These are phyloP conservation scores for Centrapalus pauciflorus DNA, from an alignment of 129 eudicot genomes.

Conservation along the genomic window DNA sequence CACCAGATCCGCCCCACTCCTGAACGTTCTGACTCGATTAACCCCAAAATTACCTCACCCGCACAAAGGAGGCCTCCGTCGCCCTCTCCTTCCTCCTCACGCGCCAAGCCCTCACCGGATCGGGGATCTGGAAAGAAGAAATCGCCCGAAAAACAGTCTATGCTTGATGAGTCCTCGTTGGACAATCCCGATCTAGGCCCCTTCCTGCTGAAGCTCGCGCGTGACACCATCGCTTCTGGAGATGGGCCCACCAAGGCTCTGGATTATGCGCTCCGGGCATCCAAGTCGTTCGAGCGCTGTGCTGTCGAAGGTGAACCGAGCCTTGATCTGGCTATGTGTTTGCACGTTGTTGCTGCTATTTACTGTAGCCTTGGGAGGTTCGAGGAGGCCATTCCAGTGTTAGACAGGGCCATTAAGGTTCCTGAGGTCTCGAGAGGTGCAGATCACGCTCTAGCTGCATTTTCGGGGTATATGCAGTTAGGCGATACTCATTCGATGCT, in stretches of 20 bases:
- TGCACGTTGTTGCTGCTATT: slow-evolving; percentile 97
- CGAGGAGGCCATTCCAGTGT: slow-evolving; percentile 92
- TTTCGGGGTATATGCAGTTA: slow-evolving; percentile 93
- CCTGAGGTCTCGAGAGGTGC: slow-evolving; percentile 79
- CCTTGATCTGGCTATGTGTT: slow-evolving; percentile 90
- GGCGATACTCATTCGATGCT: slow-evolving; percentile 96
- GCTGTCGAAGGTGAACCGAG: slow-evolving; percentile 80
- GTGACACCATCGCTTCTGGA: slow-evolving; percentile 93
- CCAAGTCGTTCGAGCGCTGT: slow-evolving; percentile 82
- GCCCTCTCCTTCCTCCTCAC: slow-evolving; percentile 87
- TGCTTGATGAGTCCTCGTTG: slow-evolving; percentile 61
- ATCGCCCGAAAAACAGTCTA: slow-evolving; percentile 47
- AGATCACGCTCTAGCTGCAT: slow-evolving; percentile 91
- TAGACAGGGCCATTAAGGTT: slow-evolving; percentile 85
- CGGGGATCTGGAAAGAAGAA: slow-evolving; percentile 92
- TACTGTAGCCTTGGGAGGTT: slow-evolving; percentile 90
- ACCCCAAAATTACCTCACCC: slow-evolving; percentile 50
- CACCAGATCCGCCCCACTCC: slow-evolving; percentile 52
- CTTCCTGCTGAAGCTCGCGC: slow-evolving; percentile 72
- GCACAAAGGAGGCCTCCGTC: slow-evolving; percentile 65
- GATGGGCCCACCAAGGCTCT: slow-evolving; percentile 89
- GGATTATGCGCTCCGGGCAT: slow-evolving; percentile 85
- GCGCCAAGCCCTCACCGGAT: slow-evolving; percentile 94
- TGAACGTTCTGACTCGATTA: slow-evolving; percentile 41
- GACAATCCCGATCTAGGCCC: slow-evolving; percentile 99